These are phyloP conservation scores for Metarhizium brunneum DNA, from an alignment of 2,329 filamentous ascomycete genomes.

Conservation along the genomic window DNA sequence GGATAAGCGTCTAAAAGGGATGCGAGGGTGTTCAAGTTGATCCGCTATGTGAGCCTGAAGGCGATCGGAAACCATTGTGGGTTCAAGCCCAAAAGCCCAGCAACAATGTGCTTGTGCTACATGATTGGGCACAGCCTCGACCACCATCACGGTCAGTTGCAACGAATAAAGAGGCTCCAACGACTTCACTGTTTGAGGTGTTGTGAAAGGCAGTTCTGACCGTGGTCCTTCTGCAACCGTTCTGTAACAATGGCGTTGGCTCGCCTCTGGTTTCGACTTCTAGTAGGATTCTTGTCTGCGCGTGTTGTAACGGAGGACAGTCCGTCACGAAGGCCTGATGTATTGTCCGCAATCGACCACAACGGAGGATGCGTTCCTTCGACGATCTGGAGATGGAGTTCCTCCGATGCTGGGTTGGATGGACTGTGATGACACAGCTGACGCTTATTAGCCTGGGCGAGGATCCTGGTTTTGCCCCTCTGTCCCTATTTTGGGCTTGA, in stretches of 20 bases:
- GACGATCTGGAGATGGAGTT: background rate
- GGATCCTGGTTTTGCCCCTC: background rate
- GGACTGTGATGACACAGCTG: background rate
- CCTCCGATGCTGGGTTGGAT: background rate
- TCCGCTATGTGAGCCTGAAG: background rate
- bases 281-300: background rate
- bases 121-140: background rate
- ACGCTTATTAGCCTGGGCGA: background rate
- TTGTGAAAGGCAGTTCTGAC: background rate
- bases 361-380: background rate
- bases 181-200: background rate
- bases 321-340: background rate
- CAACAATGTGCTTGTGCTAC: background rate
- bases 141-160: background rate
- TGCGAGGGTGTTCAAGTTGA: background rate
- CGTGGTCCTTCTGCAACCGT: background rate
- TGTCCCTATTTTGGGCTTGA: background rate
- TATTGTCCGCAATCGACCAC: background rate
- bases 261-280: background rate
- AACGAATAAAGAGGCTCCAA: background rate
- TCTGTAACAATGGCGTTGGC: background rate
- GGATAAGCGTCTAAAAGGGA: background rate
- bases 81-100: background rate
- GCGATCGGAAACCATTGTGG: background rate
- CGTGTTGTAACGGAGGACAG: background rate